These are phyloP conservation scores for Salisapilia sapeloensis DNA, from an alignment of 352 stramenopile genomes.

Conservation along the genomic window DNA sequence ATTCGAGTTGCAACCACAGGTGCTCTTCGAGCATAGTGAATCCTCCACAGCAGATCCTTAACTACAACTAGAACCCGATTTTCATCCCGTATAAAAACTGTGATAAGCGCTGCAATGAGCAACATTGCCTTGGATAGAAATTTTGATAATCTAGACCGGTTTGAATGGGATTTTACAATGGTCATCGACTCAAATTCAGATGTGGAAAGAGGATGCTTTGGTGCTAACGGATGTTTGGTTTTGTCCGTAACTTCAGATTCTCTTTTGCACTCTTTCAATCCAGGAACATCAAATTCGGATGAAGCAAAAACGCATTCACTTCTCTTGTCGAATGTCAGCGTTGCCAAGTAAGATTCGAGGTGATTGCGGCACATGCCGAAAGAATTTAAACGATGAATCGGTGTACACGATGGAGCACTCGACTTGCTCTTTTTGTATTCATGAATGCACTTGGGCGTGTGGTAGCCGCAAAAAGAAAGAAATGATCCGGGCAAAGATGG, in stretches of 20 bases:
- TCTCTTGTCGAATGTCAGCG: constrained; percentile 26
- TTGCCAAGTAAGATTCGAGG: constrained; percentile 37
- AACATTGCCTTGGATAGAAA: background rate
- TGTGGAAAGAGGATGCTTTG: constrained; percentile 17
- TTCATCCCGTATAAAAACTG: constrained; percentile 9
- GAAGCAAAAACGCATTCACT: constrained; percentile 19
- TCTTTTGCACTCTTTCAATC: constrained; percentile 30
- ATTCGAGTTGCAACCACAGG: constrained; percentile 33
- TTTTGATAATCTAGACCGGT: no score
- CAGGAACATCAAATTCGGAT: constrained; percentile 45
- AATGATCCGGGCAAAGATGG: constrained; percentile 27
- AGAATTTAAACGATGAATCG: constrained; percentile 28
- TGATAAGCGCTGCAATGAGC: background rate
- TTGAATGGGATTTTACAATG: no score
- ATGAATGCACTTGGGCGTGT: constrained; percentile 35
- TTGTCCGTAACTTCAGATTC: constrained; percentile 7
- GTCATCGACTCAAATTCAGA: no score
- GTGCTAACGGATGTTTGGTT: constrained; percentile 27
- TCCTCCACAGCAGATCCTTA: constrained; percentile 35
- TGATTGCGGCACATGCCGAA: constrained; percentile 64
- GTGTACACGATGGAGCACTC: constrained; percentile 8
- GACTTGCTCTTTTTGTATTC: constrained; percentile 9
- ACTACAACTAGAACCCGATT: constrained; percentile 21
- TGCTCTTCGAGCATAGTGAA: constrained; percentile 37
- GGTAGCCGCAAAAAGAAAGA: constrained; percentile 47